These are phyloP conservation scores for Cryptosporidium baileyi DNA, from an alignment of 169 alveolate species.

Conservation along the genomic window DNA sequence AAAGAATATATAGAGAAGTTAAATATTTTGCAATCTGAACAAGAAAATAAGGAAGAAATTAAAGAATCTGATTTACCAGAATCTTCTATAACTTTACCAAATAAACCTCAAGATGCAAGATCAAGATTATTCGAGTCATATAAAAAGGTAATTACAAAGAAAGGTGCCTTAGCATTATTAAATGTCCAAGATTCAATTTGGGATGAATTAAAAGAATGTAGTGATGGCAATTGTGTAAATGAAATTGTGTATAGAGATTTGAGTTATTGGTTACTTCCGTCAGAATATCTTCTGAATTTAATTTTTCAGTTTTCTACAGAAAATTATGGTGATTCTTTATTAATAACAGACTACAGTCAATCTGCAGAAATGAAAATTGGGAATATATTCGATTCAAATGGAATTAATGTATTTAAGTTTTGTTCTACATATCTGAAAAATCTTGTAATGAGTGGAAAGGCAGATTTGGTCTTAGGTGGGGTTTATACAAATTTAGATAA, in stretches of 20 bases:
- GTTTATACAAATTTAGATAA: not conserved
- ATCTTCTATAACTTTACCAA: not conserved
- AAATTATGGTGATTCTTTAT: constrained; percentile 8
- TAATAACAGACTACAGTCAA: not conserved
- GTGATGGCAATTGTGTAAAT: constrained; percentile 34
- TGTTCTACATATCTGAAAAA: constrained; percentile 14
- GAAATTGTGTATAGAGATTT: constrained; percentile 14
- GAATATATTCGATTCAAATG: constrained; percentile 16
- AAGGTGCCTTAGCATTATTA: constrained; percentile 8
- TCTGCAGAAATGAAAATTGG: not conserved
- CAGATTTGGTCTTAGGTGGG: constrained; percentile 39
- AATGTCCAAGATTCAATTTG: constrained; percentile 17
- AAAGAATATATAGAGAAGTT: constrained; percentile 28
- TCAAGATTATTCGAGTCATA: constrained; percentile 3
- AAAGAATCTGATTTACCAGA: not conserved
- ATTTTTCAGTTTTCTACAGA: constrained; percentile 21
- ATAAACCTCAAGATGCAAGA: not conserved
- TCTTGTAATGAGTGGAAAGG: not conserved
- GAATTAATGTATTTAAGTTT: not conserved
- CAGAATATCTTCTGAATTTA: not conserved
- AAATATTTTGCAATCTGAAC: not conserved
- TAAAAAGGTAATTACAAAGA: not conserved
- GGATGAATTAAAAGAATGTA: constrained; percentile 2
- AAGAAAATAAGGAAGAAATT: not conserved
- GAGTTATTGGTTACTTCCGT: constrained; percentile 51